Evolutionary conservation across 2,329 filamentous ascomycete species (phyloP), one percentile per base, ranked within the genome.

Genomic region (Penicillium sp.): DNA sequence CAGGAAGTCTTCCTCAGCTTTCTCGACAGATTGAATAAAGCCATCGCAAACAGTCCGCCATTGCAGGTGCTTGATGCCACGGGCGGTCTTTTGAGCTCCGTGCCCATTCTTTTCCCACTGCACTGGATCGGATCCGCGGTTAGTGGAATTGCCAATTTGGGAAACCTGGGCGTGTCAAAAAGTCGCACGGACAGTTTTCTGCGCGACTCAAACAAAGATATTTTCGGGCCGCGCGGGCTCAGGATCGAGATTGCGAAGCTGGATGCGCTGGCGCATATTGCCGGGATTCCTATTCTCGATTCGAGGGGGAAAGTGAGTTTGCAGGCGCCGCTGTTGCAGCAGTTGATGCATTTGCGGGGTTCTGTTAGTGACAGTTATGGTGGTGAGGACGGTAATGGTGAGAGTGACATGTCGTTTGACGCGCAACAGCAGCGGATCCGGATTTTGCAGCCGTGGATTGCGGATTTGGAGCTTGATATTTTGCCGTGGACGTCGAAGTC

Each of bases 1-100:
- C 47, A 45, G 33, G 54, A 56, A 50, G 42, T 21, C 21, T 56
- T 69, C 49, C 50, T 67, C n/a, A 35, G 16, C 7, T 67, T 68
- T 51, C 52, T 68, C 23, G 65, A 69, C 52, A 59, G 63, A 21
- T 54, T 69, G 30, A 69, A 69, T 49, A 62, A 65, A 24, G 58
- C 61, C 11, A 60, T 65, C 30, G 46, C 56, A 9, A 64, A 54
- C 52, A 67, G 61, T 21, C 66, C 67, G 3, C 65, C 67, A 8
- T 59, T 69, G 35, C 61, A 67, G 47, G 64, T 64, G 0, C 62
- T 68, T 20, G 63, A 67, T 5, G 62, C 56, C 16, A 66, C 66
- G 14, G 65, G 67, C 1, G 64, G 62, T 12, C 62, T 68, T 3
- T 40, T 68, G 2, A 56, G 58, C 18, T 61, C 61, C 2, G 61